Evolutionary conservation across 495 filamentous ascomycete species (phyloP).

Genomic region (Penicillium paxilli): DNA sequence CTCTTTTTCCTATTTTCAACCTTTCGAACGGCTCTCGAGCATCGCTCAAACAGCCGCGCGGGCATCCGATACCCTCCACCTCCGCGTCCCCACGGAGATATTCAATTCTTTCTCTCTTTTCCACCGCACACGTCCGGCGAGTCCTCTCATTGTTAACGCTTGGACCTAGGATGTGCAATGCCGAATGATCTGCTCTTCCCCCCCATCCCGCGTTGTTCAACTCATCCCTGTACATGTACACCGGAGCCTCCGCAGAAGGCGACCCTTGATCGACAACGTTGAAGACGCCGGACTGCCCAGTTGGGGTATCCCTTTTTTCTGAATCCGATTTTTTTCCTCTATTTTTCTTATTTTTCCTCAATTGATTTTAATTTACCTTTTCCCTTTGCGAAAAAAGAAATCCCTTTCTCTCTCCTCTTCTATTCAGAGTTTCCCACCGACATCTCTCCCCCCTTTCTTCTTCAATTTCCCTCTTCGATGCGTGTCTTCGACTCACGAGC

Average conservation of each 20-base stretch:
- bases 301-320: neutral
- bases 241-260: neutral
- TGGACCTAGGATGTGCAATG: neutral
- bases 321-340: neutral
- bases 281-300: neutral
- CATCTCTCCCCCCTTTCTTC: neutral
- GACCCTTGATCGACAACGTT: conserved; percentile 5
- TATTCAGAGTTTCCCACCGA: too few species aligned
- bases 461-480: neutral
- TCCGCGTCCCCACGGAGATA: too few species aligned
- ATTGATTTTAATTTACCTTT: too few species aligned
- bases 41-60: neutral
- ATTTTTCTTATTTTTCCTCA: neutral
- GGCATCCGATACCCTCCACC: neutral
- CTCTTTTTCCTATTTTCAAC: too few species aligned
- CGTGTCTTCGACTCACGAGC: neutral
- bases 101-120: too few species aligned
- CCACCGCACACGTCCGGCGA: neutral
- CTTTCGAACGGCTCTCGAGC: neutral
- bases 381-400: neutral
- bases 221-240: too few species aligned
- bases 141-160: neutral
- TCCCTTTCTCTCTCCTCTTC: neutral
- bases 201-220: too few species aligned
- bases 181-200: neutral